Evolutionary conservation across 73 alveolate species (phyloP).

Genomic region (Uronychia binucleata): DNA sequence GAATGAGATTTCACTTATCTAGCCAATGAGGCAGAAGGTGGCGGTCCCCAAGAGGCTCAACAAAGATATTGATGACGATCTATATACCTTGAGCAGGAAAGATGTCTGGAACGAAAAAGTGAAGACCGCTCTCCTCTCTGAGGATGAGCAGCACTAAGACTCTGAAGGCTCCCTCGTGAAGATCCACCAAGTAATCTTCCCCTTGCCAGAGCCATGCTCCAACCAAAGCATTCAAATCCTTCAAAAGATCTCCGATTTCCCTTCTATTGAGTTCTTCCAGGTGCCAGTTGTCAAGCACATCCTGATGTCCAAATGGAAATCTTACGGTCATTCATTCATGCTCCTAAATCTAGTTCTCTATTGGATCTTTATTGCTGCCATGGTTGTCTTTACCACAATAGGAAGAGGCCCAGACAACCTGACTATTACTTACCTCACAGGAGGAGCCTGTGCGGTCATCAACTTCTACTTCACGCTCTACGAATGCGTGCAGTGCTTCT

Average conservation of each 20-base stretch:
- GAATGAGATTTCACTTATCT: background rate
- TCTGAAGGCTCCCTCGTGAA: background rate
- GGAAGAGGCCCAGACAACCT: background rate
- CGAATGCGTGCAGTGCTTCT: background rate
- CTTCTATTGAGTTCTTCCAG: background rate
- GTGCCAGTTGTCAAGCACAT: background rate
- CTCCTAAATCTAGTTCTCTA: background rate
- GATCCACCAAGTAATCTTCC: background rate
- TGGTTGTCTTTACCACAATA: background rate
- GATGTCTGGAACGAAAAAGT: background rate
- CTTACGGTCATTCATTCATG: background rate
- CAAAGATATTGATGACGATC: background rate
- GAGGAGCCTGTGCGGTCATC: background rate
- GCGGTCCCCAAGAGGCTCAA: background rate
- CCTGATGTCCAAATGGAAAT: background rate
- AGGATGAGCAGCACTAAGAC: background rate
- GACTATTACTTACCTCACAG: background rate
- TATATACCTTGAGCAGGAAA: background rate
- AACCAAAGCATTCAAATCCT: background rate
- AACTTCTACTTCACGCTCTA: background rate
- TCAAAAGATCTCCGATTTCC: background rate
- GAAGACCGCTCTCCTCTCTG: background rate
- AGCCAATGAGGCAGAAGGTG: background rate
- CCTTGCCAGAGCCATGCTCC: background rate
- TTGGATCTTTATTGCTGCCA: background rate